A percentile compares a stretch with the other conserved stretches of the same genome.
Conservation (phyloP, 169 alveolate genomes). For the Theileria orientalis region DNA sequence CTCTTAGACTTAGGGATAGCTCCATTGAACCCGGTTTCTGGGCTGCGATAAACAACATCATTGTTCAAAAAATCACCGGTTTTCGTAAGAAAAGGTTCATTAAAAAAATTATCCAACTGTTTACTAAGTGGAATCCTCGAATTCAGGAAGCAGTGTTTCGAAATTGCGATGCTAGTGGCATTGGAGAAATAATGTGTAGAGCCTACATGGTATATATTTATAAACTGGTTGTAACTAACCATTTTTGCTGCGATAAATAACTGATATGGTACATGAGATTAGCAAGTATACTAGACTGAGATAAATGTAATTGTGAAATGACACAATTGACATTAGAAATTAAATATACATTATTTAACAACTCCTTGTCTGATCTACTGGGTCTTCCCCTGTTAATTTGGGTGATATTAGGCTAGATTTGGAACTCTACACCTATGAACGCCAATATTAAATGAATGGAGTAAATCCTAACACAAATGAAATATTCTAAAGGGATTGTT, state of each 20-base stretch:
- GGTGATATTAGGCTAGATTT: too few relatives aligned
- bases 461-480: too few relatives aligned
- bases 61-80: neutral
- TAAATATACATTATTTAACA: too few relatives aligned
- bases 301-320: constrained; percentile 1
- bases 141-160: neutral
- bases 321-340: constrained; percentile 19
- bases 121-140: neutral
- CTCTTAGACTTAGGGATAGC: neutral
- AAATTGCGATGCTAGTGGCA: neutral
- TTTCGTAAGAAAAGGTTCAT: neutral
- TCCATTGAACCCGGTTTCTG: neutral
- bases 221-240: constrained; percentile 32
- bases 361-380: too few relatives aligned
- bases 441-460: too few relatives aligned
- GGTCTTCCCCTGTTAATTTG: too few relatives aligned
- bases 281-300: neutral
- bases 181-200: neutral
- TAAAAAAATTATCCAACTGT: too few relatives aligned
- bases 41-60: neutral
- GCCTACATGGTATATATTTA: constrained; percentile 19
- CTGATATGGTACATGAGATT: constrained; percentile 2
- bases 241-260: constrained; percentile 25
- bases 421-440: too few relatives aligned
- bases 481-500: too few relatives aligned